Conservation (phyloP, 352 stramenopile genomes). For the Pythium dissimile region DNA sequence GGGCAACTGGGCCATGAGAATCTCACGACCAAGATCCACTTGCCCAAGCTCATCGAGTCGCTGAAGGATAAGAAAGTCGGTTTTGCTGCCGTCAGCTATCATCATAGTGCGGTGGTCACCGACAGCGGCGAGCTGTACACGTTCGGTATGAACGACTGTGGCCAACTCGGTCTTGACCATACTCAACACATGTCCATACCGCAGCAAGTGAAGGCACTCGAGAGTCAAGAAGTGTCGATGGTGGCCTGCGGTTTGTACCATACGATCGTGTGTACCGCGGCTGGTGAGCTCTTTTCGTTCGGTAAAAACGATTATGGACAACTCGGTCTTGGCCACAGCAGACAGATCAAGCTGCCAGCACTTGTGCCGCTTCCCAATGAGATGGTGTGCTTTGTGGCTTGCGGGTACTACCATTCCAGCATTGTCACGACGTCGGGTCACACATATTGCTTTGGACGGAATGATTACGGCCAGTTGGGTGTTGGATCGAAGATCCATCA, state of each 20-base stretch:
- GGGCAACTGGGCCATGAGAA: conserved; percentile 86
- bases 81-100: conserved; percentile 81
- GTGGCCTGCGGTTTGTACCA: conserved; percentile 83
- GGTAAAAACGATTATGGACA: conserved; percentile 89
- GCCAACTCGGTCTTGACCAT: conserved; percentile 79
- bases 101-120: conserved; percentile 79
- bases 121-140: conserved; percentile 78
- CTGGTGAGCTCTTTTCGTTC: conserved; percentile 69
- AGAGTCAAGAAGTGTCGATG: conserved; percentile 70
- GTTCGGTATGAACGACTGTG: conserved; percentile 89
- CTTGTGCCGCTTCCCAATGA: conserved; percentile 63
- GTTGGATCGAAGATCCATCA: conserved; percentile 85
- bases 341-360: conserved; percentile 67
- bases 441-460: conserved; percentile 79
- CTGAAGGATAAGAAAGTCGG: conserved; percentile 82
- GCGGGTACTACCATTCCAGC: conserved; percentile 84
- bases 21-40: conserved; percentile 77
- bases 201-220: conserved; percentile 73
- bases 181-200: conserved; percentile 72
- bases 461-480: conserved; percentile 86
- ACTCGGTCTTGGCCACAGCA: conserved; percentile 73
- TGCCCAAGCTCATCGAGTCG: conserved; percentile 81
- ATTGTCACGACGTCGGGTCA: conserved; percentile 61
- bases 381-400: conserved; percentile 75
- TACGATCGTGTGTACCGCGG: conserved; percentile 69